Evolutionary conservation across 345 rosid genomes (phyloP).

Genomic region (Raphanus sativus): DNA sequence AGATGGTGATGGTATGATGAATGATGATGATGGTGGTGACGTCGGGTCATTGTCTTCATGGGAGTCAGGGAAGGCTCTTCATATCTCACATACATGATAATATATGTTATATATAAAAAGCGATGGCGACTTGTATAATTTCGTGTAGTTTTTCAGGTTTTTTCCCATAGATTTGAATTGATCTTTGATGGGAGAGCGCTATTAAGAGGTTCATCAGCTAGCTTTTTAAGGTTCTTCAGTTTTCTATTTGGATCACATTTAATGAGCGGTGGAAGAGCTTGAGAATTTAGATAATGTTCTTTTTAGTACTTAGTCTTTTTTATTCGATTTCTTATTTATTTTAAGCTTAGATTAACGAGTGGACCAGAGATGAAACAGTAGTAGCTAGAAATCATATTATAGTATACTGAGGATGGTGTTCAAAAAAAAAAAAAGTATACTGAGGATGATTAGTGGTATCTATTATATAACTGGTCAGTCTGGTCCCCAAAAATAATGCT

Average conservation of each 20-base stretch:
- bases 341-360: constrained; percentile 20
- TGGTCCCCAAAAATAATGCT: background rate
- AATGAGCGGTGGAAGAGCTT: constrained; percentile 29
- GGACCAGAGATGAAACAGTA: constrained; percentile 17
- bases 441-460: constrained; percentile 20
- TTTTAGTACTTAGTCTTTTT: constrained; percentile 15
- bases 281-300: constrained; percentile 28
- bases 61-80: constrained; percentile 55
- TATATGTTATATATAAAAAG: background rate
- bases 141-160: constrained; percentile 14
- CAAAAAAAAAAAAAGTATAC: too few relatives aligned
- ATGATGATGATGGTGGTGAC: constrained; percentile 34
- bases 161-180: background rate
- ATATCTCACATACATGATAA: constrained; percentile 38
- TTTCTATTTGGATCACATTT: constrained; percentile 22
- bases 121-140: constrained; percentile 20
- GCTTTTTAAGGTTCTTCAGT: constrained; percentile 32
- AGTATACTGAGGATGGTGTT: constrained; percentile 7
- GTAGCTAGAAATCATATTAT: constrained; percentile 14
- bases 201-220: background rate
- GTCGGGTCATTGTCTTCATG: constrained; percentile 63
- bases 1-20: constrained; percentile 22
- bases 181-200: constrained; percentile 18
- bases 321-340: background rate
- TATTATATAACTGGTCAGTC: background rate